phyloP scores from a whole-genome alignment of 805 yeast genomes.

The Priceomyces haplophilus region DNA sequence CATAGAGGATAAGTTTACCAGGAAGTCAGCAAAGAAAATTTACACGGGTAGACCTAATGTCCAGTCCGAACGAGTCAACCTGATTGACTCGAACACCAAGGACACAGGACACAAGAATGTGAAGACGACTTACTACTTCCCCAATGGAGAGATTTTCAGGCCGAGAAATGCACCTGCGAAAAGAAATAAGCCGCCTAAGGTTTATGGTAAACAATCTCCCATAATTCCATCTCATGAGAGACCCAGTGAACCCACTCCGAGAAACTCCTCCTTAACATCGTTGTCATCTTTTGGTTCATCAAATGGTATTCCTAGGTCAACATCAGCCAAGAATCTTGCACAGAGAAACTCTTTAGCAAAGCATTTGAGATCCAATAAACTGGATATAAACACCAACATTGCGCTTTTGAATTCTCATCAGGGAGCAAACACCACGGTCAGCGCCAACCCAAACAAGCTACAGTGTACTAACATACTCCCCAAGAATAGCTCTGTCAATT shows the following conservation, averaged over 20 bases:
- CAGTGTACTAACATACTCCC: constrained; percentile 6
- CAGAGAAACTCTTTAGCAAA: constrained; percentile 21
- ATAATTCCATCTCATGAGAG: constrained; percentile 1
- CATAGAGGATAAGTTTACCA: constrained; percentile 39
- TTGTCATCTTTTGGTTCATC: constrained; percentile 4
- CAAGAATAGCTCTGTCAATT: constrained; percentile 3
- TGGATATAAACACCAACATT: constrained; percentile 28
- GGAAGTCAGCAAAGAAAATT: constrained; percentile 30
- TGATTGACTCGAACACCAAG: constrained; percentile 1
- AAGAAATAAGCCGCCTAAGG: constrained; percentile 37
- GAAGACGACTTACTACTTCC: constrained; percentile 39
- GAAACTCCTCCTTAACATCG: constrained; percentile 9
- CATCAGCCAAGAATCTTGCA: constrained; percentile 14
- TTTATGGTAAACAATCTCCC: constrained; percentile 5
- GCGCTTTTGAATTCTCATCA: neutral
- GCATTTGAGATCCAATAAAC: constrained; percentile 19
- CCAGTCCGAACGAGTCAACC: constrained; percentile 5
- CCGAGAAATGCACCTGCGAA: constrained; percentile 43
- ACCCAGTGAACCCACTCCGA: constrained; percentile 5
- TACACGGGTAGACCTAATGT: constrained; percentile 10
- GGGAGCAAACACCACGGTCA: neutral
- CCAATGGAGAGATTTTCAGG: constrained; percentile 53
- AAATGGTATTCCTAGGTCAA: constrained; percentile 10
- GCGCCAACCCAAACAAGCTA: constrained; percentile 1
- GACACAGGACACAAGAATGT: constrained; percentile 11